Base-by-base conservation (phyloP, 768 basidiomycete species). In the Lactifluus pinguis region DNA sequence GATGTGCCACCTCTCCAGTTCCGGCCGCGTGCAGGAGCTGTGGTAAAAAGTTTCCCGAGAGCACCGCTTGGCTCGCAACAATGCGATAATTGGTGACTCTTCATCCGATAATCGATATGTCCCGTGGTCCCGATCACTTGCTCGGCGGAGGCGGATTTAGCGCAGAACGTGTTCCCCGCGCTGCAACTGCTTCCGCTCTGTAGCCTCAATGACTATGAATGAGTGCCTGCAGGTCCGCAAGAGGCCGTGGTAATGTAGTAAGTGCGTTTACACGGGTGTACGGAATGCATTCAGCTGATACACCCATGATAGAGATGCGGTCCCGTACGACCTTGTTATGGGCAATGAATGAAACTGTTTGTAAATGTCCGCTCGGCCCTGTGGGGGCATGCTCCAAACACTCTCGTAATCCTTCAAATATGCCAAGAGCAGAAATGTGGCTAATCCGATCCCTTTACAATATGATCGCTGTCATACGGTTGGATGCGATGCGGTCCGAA, bases 101-200 rank as follows among this genome's bases (percentile, higher is more conserved):
- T 47, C 47, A 62, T 62, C 61, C 49, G 61, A 62, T 62, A 52
- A 62, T 62, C 61, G 61, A 62, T 62, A 13, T 36, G 19, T 47
- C 51, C 56, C 56, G 61, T 58, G 56, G 61, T 29, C 55, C 25
- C 56, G 61, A 62, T 62, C 61, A 48, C n/a, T 49, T 41, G 38
- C 52, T 62, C 61, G 61, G 61, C 61, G 61, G 61, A 62, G 56
- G 61, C 61, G 61, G 61, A 58, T 58, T 58, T 62, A 62, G 61
- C 13, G 36, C 41, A 49, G 61, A 62, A 62, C 61, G 61, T 62
- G 61, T 62, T 62, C 52, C 57, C 57, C 57, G 61, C 25, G 61
- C 61, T 62, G 61, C 57, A 62, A 36, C 38, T 21, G 52, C 51
- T 25, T 38, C 61, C 61, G 61, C 57, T 53, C 52, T 62, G 61